Evolutionary conservation across 352 stramenopile species (phyloP), one percentile per base, ranked within the genome.

Genomic region (Pythium oligandrum): DNA sequence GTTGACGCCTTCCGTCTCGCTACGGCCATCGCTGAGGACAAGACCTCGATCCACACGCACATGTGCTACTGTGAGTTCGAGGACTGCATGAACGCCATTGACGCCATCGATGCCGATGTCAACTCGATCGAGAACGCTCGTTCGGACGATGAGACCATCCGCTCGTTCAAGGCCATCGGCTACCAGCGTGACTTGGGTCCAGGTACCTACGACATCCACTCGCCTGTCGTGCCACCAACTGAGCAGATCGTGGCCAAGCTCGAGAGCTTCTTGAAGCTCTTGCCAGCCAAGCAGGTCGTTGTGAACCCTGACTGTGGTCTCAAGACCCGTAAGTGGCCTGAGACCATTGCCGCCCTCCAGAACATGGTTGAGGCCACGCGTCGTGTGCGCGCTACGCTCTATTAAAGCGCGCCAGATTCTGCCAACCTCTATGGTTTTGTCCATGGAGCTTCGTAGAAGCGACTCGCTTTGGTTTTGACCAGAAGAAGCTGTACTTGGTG

Each of bases 51-150:
- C 68, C 90, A 97, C 78, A 97, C 90, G 39, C 91, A 98, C 85
- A 97, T 98, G 88, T 98, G 91, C 85, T 98, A 98, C 82, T 97
- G 86, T 71, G 90, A 98, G 69, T 98, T 98, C 66, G 61, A 86
- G 6, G 91, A 97, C 75, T 96, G 86, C 71, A 97, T 98, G 86
- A 73, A 90, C 53, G 86, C 90, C 34, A 97, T 97, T 51, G 88
- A 96, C 56, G 79, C 80, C 30, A 87, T 98, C 38, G 91, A 98
- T 63, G 88, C 88, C 2, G 91, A 98, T 52, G 87, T 97, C n/a
- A 96, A 96, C 75, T 97, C 88, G 57, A 98, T 98, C 64, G 91
- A 98, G 71, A 97, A 96, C 65, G 80, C 87, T 52, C 86, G 89
- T 8, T 95, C 76, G 55, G 86, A 96, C 64, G 85, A 97, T 61